phyloP scores from a whole-genome alignment of 495 filamentous ascomycete genomes.

The Paragyromitra xinjiangensis region DNA sequence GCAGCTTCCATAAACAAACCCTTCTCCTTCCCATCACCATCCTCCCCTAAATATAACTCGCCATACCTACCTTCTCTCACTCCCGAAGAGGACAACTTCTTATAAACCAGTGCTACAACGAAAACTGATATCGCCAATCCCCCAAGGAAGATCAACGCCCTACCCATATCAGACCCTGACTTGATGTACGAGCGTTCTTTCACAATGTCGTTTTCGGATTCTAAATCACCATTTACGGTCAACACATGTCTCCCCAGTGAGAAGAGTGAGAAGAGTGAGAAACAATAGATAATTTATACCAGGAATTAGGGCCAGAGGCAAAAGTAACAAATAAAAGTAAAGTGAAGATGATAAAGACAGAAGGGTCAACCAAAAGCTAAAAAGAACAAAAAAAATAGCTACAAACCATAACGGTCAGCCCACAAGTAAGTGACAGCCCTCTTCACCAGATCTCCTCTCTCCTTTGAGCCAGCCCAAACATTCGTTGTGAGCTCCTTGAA shows the following conservation, averaged over 20 bases:
- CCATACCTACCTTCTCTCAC: not conserved
- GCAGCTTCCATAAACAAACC: not conserved
- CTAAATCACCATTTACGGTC: not conserved
- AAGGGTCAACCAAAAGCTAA: not conserved
- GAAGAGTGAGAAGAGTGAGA: not conserved
- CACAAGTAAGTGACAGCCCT: not conserved
- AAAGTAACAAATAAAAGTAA: not conserved
- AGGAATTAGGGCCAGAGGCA: not conserved
- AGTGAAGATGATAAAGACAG: not conserved
- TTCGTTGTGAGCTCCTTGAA: not conserved
- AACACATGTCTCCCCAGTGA: not conserved
- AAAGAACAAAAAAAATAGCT: not conserved
- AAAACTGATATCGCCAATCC: not conserved
- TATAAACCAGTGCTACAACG: not conserved
- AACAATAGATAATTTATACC: not conserved
- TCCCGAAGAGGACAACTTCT: not conserved
- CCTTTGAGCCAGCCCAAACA: not conserved
- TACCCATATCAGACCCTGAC: not conserved
- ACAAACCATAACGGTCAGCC: not conserved
- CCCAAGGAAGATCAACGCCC: not conserved
- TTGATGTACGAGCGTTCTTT: not conserved
- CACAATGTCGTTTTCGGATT: not conserved
- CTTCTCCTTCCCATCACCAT: not conserved
- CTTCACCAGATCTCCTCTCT: not conserved
- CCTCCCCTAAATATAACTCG: not conserved